These are phyloP conservation scores for Erythrophleum fordii DNA, from an alignment of 306 rosid genomes.

Conservation along the genomic window DNA sequence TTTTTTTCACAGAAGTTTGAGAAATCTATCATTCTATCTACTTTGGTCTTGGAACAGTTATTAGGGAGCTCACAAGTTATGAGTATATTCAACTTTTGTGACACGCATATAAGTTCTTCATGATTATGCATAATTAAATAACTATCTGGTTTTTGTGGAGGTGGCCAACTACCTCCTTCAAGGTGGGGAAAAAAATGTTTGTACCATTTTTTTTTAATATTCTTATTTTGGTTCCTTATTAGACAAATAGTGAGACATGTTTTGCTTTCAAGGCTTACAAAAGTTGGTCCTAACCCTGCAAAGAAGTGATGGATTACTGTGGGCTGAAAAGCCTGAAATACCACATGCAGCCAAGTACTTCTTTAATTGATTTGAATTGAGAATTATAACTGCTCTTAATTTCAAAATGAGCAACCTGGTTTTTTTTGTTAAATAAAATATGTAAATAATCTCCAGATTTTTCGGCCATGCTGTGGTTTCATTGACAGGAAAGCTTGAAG, in stretches of 20 bases:
- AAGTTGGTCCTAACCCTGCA: too few species aligned
- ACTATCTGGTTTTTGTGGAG: background rate
- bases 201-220: background rate
- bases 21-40: background rate
- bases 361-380: background rate
- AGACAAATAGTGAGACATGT: background rate
- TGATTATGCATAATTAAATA: background rate
- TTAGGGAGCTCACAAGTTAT: background rate
- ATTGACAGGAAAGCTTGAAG: constrained; percentile 7
- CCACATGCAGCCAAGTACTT: too few species aligned
- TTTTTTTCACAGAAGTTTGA: constrained; percentile 11
- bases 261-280: constrained; percentile 1
- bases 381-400: background rate
- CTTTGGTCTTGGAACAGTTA: background rate
- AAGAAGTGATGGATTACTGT: too few species aligned
- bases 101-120: background rate
- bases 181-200: background rate
- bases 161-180: background rate
- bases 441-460: background rate
- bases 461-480: background rate
- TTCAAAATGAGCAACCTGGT: background rate
- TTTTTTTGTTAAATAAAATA: too few species aligned
- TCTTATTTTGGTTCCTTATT: background rate
- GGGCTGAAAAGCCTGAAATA: too few species aligned
- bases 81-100: constrained; percentile 2